Base-by-base conservation (phyloP, 2,329 filamentous ascomycete genomes). In the Paraphoma sp. region DNA sequence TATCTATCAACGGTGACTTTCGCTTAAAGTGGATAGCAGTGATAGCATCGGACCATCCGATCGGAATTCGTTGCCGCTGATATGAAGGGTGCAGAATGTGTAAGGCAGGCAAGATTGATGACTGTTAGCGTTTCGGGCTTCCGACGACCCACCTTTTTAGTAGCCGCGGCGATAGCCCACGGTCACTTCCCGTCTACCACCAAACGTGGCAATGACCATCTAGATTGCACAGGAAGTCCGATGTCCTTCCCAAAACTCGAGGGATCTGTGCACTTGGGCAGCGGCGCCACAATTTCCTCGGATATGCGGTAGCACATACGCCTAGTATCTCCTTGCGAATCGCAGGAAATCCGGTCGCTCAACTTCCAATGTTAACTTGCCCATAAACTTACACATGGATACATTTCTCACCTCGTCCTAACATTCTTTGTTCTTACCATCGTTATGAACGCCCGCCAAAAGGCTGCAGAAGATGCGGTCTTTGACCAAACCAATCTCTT, bases 401-500 rank as follows among this genome's bases (percentile, higher is more conserved):
- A 36, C 33, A 36, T 36, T 36, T 36, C 18, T 18, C 42, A 17
- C 17, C 11, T 47, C 14, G 12, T 7, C 23, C 23, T 28, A 23
- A 2, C 18, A 31, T 47, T 30, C 17, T 17, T 47, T 16, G 12
- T 7, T 33, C 23, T 28, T 31, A 28, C 18, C 17, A 6, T 33
- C 50, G 30, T 12, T 23, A 60, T 60, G 57, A 51, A 57, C 42
- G 44, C 51, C 40, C 54, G 56, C 7, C 58, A 59, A 18, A 49
- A 51, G 30, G 57, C 59, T 29, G 65, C 65, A 6, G 61, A 66
- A 47, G 57, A 52, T 10, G 46, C 59, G 12, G 45, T 68, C 14
- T 62, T 67, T 18, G 61, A 63, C 17, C 85, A 87, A 67, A 85
- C 81, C 8, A 85, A 87, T 56, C 79, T 87, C 16, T 77, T 88